These are phyloP conservation scores for Neospora caninum DNA, from an alignment of 169 alveolate species.

Conservation along the genomic window DNA sequence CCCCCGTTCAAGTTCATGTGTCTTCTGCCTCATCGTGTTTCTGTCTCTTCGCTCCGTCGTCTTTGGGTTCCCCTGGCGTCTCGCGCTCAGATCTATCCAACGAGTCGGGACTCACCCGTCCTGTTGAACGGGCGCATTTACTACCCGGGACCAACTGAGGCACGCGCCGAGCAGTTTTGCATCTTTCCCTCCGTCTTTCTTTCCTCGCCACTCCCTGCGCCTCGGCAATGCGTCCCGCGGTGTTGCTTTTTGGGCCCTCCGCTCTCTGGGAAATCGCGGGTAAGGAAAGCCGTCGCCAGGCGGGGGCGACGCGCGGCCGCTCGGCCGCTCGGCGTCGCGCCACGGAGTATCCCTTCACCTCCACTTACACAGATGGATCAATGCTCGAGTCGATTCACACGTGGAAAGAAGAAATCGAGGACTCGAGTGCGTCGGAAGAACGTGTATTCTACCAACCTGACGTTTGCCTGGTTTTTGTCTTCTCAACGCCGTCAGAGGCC, in stretches of 20 bases:
- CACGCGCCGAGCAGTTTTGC: background rate
- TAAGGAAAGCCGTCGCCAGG: background rate
- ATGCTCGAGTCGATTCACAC: too few relatives aligned
- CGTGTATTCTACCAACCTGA: too few relatives aligned
- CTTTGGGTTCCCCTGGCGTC: background rate
- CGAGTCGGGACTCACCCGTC: conserved; percentile 1
- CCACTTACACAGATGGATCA: too few relatives aligned
- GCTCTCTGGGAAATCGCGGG: background rate
- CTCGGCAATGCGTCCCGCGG: conserved; percentile 1
- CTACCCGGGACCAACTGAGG: conserved; percentile 17
- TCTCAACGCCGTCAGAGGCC: background rate
- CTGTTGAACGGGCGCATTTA: conserved; percentile 14
- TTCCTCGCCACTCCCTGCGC: background rate
- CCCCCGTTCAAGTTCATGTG: too few relatives aligned
- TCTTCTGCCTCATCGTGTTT: too few relatives aligned
- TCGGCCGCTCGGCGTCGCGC: too few relatives aligned
- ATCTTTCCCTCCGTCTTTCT: background rate
- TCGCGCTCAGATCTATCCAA: background rate
- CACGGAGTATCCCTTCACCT: too few relatives aligned
- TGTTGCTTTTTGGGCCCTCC: conserved; percentile 2
- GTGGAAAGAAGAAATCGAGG: too few relatives aligned
- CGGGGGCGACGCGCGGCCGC: background rate
- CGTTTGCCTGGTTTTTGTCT: too few relatives aligned
- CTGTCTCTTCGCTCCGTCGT: background rate
- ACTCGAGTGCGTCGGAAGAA: too few relatives aligned